Conservation (phyloP, 345 rosid genomes). For the Gossypium mustelinum region DNA sequence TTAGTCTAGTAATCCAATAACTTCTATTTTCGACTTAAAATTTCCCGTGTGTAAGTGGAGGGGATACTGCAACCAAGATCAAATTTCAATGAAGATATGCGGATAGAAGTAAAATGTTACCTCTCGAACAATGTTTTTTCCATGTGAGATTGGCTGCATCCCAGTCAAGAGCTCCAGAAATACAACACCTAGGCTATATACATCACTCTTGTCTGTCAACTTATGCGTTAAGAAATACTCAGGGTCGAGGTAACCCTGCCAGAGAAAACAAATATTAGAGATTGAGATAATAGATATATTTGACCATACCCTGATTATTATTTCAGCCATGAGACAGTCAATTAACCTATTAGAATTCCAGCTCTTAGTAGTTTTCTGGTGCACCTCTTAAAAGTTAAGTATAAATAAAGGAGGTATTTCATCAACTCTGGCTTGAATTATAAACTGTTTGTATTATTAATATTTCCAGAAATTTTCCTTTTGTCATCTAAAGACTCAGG, state of each 20-base stretch:
- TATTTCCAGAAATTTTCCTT: neutral
- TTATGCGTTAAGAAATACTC: conserved; percentile 92
- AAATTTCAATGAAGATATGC: neutral
- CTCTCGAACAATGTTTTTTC: conserved; percentile 95
- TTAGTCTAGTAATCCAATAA: neutral
- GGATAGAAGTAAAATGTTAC: conserved; percentile 29
- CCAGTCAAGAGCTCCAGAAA: conserved; percentile 90
- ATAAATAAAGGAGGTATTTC: neutral
- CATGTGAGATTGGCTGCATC: conserved; percentile 89
- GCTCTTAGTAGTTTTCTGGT: neutral
- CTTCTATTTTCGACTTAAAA: neutral
- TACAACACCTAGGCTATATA: conserved; percentile 91
- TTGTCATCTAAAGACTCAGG: neutral
- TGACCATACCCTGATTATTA: neutral
- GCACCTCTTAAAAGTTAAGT: neutral
- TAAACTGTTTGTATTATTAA: no score
- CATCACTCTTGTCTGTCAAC: conserved; percentile 94
- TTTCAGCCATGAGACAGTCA: neutral
- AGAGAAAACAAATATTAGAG: conserved; percentile 12
- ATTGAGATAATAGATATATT: neutral
- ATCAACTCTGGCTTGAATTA: neutral
- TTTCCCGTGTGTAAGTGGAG: neutral
- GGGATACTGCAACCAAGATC: neutral
- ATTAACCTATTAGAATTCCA: neutral
- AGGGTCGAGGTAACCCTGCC: conserved; percentile 96